Evolutionary conservation across 2,329 filamentous ascomycete species (phyloP).

Genomic region (Claviceps sorghi): DNA sequence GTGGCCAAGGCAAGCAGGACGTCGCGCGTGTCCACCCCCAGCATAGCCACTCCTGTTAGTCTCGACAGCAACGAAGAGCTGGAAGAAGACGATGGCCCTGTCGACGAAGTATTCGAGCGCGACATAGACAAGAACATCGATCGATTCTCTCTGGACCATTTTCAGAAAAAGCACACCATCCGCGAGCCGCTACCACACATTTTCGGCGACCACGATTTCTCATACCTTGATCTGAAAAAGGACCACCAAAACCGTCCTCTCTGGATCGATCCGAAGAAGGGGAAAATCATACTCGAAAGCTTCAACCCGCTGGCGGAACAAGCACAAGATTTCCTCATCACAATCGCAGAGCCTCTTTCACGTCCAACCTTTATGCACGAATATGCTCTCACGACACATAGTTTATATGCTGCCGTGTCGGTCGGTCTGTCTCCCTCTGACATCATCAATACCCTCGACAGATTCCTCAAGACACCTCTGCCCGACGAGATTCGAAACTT

Average conservation of each 20-base stretch:
- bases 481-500: constrained; percentile 69
- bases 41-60: constrained; percentile 44
- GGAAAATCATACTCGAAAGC: constrained; percentile 82
- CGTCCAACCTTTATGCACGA: constrained; percentile 86
- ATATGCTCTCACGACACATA: constrained; percentile 82
- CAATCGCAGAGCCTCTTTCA: constrained; percentile 85
- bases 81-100: constrained; percentile 33
- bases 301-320: constrained; percentile 78
- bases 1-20: constrained; percentile 40
- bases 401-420: constrained; percentile 86
- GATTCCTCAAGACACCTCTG: constrained; percentile 76
- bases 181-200: constrained; percentile 32
- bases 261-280: constrained; percentile 82
- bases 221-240: constrained; percentile 65
- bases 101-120: constrained; percentile 37
- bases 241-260: constrained; percentile 83
- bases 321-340: constrained; percentile 89
- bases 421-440: constrained; percentile 82
- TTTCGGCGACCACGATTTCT: constrained; percentile 53
- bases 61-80: constrained; percentile 38
- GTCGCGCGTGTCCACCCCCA: constrained; percentile 45
- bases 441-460: constrained; percentile 78
- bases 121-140: constrained; percentile 44
- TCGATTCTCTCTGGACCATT: constrained; percentile 40
- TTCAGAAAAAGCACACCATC: constrained; percentile 30